Percentiles rank a stretch among this genome's conserved stretches.
phyloP scores from a whole-genome alignment of 805 yeast genomes.

The Spathaspora arborariae region DNA sequence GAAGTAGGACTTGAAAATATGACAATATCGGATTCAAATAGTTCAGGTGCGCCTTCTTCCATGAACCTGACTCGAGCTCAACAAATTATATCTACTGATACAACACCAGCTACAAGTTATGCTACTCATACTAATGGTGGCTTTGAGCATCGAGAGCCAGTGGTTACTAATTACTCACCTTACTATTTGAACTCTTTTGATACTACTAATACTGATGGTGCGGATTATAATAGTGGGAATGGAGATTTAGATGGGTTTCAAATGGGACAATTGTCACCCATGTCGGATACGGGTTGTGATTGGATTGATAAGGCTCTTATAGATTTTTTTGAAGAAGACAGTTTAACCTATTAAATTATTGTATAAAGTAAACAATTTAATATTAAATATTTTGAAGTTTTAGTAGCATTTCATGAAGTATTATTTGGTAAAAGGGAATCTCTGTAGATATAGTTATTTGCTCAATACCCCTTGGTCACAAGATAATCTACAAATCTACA shows the following conservation, averaged over 20 bases:
- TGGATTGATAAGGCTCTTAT: constrained; percentile 46
- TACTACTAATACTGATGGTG: background rate
- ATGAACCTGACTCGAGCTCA: background rate
- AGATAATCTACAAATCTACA: too few relatives aligned
- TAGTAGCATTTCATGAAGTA: too few relatives aligned
- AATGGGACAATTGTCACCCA: constrained; percentile 10
- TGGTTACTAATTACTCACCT: background rate
- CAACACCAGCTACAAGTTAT: background rate
- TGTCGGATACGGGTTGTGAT: constrained; percentile 52
- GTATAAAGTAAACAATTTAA: background rate
- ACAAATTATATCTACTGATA: background rate
- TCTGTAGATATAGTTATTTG: too few relatives aligned
- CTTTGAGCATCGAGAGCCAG: background rate
- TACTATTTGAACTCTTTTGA: background rate
- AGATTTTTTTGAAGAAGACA: constrained; percentile 11
- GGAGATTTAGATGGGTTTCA: constrained; percentile 7
- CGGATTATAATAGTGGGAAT: constrained; percentile 5
- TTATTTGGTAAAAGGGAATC: too few relatives aligned
- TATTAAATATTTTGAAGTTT: background rate
- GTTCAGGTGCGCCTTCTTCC: background rate
- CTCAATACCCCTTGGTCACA: too few relatives aligned
- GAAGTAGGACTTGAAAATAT: constrained; percentile 11
- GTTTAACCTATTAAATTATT: background rate
- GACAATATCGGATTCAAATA: background rate
- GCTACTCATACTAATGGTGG: background rate